A percentile compares a stretch with the other conserved stretches of the same genome.
phyloP scores from a whole-genome alignment of 139 green algal genomes.

The Chlorella ohadii region DNA sequence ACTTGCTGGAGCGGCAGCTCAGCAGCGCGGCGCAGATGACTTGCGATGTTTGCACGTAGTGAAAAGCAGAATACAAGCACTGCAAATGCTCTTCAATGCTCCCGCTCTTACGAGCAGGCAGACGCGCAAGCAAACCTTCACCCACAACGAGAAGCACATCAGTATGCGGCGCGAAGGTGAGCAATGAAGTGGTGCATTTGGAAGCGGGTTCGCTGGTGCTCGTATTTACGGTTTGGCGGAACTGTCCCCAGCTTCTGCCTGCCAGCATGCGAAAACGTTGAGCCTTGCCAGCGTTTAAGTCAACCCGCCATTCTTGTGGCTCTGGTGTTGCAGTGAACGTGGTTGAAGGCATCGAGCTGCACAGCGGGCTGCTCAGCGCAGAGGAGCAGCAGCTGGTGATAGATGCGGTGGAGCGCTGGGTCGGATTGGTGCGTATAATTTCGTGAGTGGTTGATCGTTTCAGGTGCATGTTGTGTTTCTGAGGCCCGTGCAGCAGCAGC shows the following conservation, averaged over 20 bases:
- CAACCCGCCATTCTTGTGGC: too few species aligned
- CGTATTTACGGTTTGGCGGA: too few species aligned
- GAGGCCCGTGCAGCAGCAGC: too few species aligned
- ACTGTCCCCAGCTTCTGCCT: too few species aligned
- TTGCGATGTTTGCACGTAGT: too few species aligned
- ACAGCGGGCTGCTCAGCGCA: conserved; percentile 47
- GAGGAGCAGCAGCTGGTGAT: conserved; percentile 55
- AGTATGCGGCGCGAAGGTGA: neutral
- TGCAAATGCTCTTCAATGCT: too few species aligned
- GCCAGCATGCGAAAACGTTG: too few species aligned
- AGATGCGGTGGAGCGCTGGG: conserved; percentile 45
- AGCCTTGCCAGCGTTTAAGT: too few species aligned
- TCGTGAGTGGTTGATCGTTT: neutral
- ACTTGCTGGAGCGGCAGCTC: neutral
- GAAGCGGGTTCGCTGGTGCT: too few species aligned
- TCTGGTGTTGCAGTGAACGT: conserved; percentile 35
- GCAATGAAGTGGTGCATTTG: too few species aligned
- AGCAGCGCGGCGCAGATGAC: neutral
- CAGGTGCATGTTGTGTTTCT: too few species aligned
- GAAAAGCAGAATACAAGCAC: too few species aligned
- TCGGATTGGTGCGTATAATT: conserved; percentile 19
- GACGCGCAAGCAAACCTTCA: conserved; percentile 22
- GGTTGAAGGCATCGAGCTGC: conserved; percentile 61
- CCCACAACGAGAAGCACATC: conserved; percentile 14
- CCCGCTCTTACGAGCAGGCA: conserved; percentile 11